These are phyloP conservation scores for Lachnellula occidentalis DNA, from an alignment of 2,329 filamentous ascomycete genomes.

Conservation along the genomic window DNA sequence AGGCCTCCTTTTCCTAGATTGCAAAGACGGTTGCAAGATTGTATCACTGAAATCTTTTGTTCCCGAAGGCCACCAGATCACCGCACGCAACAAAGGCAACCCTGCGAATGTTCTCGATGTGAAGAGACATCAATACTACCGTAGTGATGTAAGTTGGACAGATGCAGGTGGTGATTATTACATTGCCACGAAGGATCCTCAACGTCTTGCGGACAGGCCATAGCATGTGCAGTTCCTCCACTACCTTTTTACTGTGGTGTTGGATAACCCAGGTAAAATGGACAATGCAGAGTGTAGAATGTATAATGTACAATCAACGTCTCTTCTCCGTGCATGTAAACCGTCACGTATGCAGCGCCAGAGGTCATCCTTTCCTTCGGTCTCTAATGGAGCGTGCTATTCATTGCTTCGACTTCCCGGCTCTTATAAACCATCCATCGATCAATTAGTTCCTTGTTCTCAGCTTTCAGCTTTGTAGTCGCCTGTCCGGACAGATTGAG, in stretches of 20 bases:
- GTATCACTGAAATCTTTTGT: conserved; percentile 92
- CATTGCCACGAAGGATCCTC: conserved; percentile 63
- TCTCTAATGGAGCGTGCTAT: conserved; percentile 43
- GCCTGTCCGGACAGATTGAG: conserved; percentile 79
- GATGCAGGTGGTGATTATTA: conserved; percentile 79
- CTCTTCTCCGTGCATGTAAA: conserved; percentile 5
- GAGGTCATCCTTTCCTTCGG: not conserved
- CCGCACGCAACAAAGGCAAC: conserved; percentile 66
- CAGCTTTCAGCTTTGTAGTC: conserved; percentile 64
- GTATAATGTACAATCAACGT: not conserved
- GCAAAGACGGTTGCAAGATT: conserved; percentile 85
- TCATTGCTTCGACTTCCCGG: conserved; percentile 83
- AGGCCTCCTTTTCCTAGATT: conserved; percentile 83
- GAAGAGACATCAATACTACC: conserved; percentile 62
- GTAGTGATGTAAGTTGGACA: conserved; percentile 80
- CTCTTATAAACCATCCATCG: conserved; percentile 88
- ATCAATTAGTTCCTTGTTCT: conserved; percentile 85
- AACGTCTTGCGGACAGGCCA: conserved; percentile 6
- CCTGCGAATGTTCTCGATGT: conserved; percentile 79
- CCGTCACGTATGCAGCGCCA: not conserved
- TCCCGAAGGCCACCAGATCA: conserved; percentile 70
- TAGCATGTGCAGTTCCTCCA: not conserved
- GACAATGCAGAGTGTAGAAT: not conserved
- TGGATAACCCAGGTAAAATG: not conserved
- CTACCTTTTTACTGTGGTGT: not conserved